Percentiles rank a stretch among this genome's conserved stretches.
Evolutionary conservation across 2,329 filamentous ascomycete species (phyloP).

Genomic region (Ophiostoma piceae): DNA sequence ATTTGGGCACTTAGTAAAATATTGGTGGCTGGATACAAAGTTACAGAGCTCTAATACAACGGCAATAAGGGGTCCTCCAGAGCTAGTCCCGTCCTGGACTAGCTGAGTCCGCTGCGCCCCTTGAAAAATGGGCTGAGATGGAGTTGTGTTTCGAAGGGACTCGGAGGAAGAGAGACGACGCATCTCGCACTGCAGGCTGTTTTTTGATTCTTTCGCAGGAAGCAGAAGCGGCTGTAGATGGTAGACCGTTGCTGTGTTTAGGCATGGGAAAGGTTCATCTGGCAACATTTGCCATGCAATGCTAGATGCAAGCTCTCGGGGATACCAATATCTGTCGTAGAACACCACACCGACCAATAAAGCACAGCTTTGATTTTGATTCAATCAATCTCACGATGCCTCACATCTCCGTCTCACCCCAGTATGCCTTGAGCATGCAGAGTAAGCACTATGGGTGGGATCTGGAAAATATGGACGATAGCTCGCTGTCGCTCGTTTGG

Average conservation of each 20-base stretch:
- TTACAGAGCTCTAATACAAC: not conserved
- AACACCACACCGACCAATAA: not conserved
- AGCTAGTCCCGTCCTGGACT: not conserved
- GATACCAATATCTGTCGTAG: not conserved
- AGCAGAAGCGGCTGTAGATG: not conserved
- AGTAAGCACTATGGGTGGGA: too few species aligned
- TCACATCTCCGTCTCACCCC: not conserved
- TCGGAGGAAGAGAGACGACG: not conserved
- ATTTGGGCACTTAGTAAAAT: too few species aligned
- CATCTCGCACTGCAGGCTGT: not conserved
- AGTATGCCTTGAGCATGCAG: not conserved
- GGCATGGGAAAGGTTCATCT: not conserved
- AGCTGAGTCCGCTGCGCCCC: not conserved
- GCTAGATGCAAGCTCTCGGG: not conserved
- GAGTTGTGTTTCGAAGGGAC: not conserved
- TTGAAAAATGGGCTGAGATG: not conserved
- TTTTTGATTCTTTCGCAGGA: too few species aligned
- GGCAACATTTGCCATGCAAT: not conserved
- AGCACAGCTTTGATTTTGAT: not conserved
- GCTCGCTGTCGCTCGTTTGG: not conserved
- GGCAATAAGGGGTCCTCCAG: not conserved
- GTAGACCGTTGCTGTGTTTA: not conserved
- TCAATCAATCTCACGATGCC: not conserved
- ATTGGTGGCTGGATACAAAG: too few species aligned
- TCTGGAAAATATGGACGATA: not conserved